Percentiles rank a stretch among this genome's conserved stretches.
phyloP scores from a whole-genome alignment of 306 rosid genomes.

The Neltuma alba region DNA sequence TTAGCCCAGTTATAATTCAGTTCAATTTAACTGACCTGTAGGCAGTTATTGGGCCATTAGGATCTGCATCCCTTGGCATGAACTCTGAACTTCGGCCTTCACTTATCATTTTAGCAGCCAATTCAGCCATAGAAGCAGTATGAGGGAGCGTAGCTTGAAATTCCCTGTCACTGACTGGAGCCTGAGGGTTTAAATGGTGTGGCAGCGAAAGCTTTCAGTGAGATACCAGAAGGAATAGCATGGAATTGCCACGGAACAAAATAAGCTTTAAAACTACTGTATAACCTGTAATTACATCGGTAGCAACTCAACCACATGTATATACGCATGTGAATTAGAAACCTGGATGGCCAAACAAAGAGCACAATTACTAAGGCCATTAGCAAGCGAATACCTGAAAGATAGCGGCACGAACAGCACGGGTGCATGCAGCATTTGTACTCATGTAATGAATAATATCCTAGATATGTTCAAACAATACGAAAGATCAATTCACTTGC shows the following conservation, averaged over 20 bases:
- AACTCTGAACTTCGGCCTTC: conserved; percentile 80
- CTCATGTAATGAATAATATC: conserved; percentile 86
- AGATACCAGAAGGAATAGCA: conserved; percentile 22
- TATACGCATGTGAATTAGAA: not conserved
- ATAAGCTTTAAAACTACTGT: not conserved
- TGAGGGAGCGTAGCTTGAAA: conserved; percentile 89
- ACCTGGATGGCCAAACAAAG: not conserved
- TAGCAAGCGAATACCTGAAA: conserved; percentile 68
- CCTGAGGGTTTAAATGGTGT: conserved; percentile 60
- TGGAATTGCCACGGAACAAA: not conserved
- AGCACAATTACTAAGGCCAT: not conserved
- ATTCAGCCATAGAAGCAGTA: conserved; percentile 86
- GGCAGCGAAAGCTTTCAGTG: conserved; percentile 29
- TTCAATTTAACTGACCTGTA: conserved; percentile 62
- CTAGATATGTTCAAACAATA: conserved; percentile 55
- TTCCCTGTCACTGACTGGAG: conserved; percentile 96
- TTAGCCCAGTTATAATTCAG: not conserved
- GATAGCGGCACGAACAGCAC: conserved; percentile 98
- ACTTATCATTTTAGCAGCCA: conserved; percentile 87
- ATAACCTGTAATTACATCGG: not conserved
- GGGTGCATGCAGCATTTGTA: conserved; percentile 89
- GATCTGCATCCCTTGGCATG: conserved; percentile 86
- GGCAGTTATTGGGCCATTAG: conserved; percentile 82
- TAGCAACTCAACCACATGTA: not conserved
- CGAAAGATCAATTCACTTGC: conserved; percentile 23